Percentiles rank a stretch among this genome's conserved stretches.
These are phyloP conservation scores for Prorocentrum cordatum DNA, from an alignment of 169 alveolate genomes.

Conservation along the genomic window DNA sequence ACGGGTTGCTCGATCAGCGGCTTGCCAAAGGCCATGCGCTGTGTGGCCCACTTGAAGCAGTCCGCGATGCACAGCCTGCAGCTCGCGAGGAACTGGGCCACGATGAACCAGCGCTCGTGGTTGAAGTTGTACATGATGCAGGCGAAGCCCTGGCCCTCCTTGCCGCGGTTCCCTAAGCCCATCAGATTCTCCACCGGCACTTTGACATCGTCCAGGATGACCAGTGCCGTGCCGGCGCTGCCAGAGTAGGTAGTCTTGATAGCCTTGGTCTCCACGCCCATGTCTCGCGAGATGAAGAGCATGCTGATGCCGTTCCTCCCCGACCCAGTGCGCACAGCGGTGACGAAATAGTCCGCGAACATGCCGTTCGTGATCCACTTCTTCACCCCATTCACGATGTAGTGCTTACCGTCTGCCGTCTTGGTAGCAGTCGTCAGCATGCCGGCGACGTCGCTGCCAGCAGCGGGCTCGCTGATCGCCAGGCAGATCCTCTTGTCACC, in stretches of 20 bases:
- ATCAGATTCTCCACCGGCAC: constrained; percentile 67
- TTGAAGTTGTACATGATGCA: constrained; percentile 67
- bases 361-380: constrained; percentile 71
- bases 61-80: neutral
- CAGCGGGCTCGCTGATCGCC: constrained; percentile 68
- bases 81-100: neutral
- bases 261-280: constrained; percentile 38
- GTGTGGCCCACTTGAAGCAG: neutral
- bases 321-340: constrained; percentile 60
- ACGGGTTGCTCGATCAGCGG: neutral
- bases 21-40: constrained; percentile 17
- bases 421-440: constrained; percentile 19
- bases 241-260: constrained; percentile 27
- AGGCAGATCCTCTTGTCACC: constrained; percentile 70
- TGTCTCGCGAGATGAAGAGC: constrained; percentile 42
- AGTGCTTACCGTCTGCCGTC: constrained; percentile 24
- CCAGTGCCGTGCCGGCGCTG: constrained; percentile 53
- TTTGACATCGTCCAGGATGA: constrained; percentile 61
- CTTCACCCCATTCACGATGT: constrained; percentile 69
- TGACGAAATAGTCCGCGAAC: constrained; percentile 42
- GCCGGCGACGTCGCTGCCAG: constrained; percentile 66
- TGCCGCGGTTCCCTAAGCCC: constrained; percentile 47
- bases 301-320: constrained; percentile 56
- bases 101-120: constrained; percentile 37
- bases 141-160: constrained; percentile 63